A percentile compares a stretch with the other conserved stretches of the same genome.
Conservation (phyloP, 2,329 filamentous ascomycete genomes). For the Epicoccum nigrum region DNA sequence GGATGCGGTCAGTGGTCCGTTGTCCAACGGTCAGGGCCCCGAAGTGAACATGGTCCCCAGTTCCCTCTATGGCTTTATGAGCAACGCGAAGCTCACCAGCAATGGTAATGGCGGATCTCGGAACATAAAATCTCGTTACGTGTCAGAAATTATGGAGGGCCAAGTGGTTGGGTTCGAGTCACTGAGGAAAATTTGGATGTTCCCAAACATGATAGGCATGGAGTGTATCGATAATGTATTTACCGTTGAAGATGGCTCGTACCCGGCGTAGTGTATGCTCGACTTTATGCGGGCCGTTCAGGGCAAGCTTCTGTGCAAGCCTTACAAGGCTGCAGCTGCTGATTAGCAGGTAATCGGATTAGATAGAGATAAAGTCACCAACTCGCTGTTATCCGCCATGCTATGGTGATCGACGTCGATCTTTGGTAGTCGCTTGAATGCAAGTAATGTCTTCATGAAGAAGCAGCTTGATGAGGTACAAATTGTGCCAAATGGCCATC, state of each 20-base stretch:
- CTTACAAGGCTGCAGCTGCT: constrained; percentile 44
- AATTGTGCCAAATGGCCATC: not conserved
- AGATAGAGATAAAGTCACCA: not conserved
- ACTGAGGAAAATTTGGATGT: constrained; percentile 45
- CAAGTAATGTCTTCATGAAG: not conserved
- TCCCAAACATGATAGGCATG: constrained; percentile 48
- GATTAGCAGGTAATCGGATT: not conserved
- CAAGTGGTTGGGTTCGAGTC: not conserved
- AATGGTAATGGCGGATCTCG: constrained; percentile 25
- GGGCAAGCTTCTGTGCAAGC: constrained; percentile 50
- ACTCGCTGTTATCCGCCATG: constrained; percentile 20
- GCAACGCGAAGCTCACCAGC: not conserved
- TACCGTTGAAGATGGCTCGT: constrained; percentile 40
- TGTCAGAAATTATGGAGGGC: not conserved
- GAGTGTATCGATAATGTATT: constrained; percentile 43
- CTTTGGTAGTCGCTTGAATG: constrained; percentile 1
- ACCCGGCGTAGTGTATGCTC: constrained; percentile 40
- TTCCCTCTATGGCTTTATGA: not conserved
- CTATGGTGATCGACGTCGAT: not conserved
- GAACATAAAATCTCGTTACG: constrained; percentile 37
- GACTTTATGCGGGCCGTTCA: constrained; percentile 46
- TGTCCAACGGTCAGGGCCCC: constrained; percentile 29
- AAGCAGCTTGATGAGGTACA: not conserved
- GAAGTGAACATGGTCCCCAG: constrained; percentile 22
- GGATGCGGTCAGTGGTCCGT: constrained; percentile 27